Evolutionary conservation across 352 stramenopile species (phyloP), one percentile per base, ranked within the genome.

Genomic region (Pythium angustatum): DNA sequence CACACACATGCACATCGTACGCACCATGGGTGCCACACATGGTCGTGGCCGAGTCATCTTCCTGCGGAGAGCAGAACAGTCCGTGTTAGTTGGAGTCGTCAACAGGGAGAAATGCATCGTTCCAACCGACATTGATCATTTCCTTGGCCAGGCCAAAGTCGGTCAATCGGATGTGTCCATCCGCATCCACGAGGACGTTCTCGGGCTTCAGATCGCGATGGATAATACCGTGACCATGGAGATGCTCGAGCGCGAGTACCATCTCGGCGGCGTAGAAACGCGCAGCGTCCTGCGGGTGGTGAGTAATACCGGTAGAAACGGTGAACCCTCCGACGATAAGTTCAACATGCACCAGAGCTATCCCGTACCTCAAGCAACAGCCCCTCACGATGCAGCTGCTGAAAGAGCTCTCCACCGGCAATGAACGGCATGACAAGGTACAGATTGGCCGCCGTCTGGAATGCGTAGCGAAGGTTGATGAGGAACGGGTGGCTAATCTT

Each of bases 61-160:
- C 77, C 78, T 88, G 64, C 28, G 10, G 44, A 38, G n/a, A 2
- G n/a, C n/a, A n/a, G n/a, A n/a, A n/a, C n/a, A n/a, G n/a, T n/a
- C n/a, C n/a, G n/a, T n/a, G n/a, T n/a, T n/a, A n/a, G n/a, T n/a
- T n/a, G n/a, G n/a, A n/a, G n/a, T n/a, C n/a, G n/a, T n/a, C n/a
- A n/a, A 6, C 19, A 30, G 17, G 8, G 19, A 53, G 2, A 50
- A 1, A 21, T 44, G 11, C 24, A 43, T 17, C 38, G n/a, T 10
- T 26, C 36, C 24, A 45, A 66, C 41, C 10, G 62, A 93, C 83
- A 73, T 87, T 75, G 5, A 68, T 58, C 73, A 93, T 90, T 64
- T 93, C 83, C 64, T 92, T 92, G 2, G 83, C 82, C 17, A 96
- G 75, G 7, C 88, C 88, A 68, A 96, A 96, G 68, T 96, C 88